Evolutionary conservation across 1,284 basidiomycete species (phyloP).

Genomic region (Boletellus deceptivus): DNA sequence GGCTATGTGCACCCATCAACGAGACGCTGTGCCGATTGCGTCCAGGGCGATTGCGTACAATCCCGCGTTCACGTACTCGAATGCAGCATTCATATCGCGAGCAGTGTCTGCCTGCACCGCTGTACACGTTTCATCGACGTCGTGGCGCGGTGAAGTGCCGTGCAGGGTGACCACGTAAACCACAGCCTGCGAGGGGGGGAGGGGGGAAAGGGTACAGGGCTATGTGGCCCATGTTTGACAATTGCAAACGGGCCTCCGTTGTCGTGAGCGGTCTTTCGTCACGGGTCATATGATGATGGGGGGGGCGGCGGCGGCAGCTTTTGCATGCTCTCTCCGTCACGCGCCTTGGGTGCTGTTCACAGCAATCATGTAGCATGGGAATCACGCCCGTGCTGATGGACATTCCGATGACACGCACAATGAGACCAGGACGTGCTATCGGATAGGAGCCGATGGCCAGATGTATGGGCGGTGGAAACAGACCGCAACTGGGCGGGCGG

Average conservation of each 20-base stretch:
- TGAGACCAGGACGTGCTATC: conserved; percentile 1
- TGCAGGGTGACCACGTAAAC: conserved; percentile 31
- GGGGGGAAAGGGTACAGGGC: conserved; percentile 26
- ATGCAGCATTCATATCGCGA: conserved; percentile 25
- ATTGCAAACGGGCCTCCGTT: conserved; percentile 16
- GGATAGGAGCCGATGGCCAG: conserved; percentile 28
- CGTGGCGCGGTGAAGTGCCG: conserved; percentile 23
- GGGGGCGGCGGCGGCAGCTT: conserved; percentile 13
- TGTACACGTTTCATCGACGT: conserved; percentile 23
- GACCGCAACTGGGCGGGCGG: too few relatives aligned
- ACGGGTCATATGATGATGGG: conserved; percentile 11
- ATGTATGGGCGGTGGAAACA: conserved; percentile 8
- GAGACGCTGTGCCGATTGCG: conserved; percentile 22
- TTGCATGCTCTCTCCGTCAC: background rate
- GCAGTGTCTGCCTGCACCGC: conserved; percentile 14
- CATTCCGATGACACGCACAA: conserved; percentile 21
- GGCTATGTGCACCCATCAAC: conserved; percentile 10
- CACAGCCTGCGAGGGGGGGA: conserved; percentile 27
- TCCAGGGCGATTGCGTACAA: conserved; percentile 20
- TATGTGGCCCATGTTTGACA: conserved; percentile 13
- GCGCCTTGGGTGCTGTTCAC: conserved; percentile 19
- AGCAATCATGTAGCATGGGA: conserved; percentile 25
- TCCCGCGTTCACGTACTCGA: conserved; percentile 28
- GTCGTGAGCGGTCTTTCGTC: conserved; percentile 15
- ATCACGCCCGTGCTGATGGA: conserved; percentile 21